Percentiles rank a stretch among this genome's conserved stretches.
phyloP scores from a whole-genome alignment of 2,329 filamentous ascomycete species.

The Trichophaea hybrida region DNA sequence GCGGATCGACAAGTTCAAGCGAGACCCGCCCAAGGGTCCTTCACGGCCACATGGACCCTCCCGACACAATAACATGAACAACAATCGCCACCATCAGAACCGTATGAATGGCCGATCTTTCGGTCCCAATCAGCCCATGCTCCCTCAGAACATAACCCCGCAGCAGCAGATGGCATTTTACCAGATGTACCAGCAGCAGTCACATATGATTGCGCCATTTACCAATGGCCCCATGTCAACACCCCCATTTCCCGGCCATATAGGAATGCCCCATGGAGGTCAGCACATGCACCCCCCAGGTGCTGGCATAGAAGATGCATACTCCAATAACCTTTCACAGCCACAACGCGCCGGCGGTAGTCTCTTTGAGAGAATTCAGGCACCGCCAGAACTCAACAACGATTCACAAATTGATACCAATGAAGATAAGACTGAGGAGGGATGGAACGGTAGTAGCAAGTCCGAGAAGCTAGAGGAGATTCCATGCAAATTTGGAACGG shows the following conservation, averaged over 20 bases:
- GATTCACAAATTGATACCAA: conserved; percentile 7
- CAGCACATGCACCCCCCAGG: conserved; percentile 13
- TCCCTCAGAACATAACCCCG: conserved; percentile 39
- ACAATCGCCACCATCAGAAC: conserved; percentile 30
- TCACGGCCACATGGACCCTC: conserved; percentile 37
- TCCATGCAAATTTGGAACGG: conserved; percentile 74
- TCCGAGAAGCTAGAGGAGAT: conserved; percentile 25
- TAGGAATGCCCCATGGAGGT: neutral
- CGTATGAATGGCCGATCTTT: conserved; percentile 37
- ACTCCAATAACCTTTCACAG: conserved; percentile 20
- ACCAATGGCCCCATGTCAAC: conserved; percentile 9
- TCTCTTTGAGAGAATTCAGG: conserved; percentile 21
- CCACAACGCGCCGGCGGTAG: conserved; percentile 15
- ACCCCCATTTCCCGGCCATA: conserved; percentile 9
- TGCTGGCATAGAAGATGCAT: conserved; percentile 18
- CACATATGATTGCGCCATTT: conserved; percentile 54
- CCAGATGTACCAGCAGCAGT: conserved; percentile 71
- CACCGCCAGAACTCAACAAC: conserved; percentile 10
- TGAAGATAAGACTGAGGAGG: conserved; percentile 29
- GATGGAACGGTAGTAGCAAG: conserved; percentile 25
- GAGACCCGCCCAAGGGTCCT: conserved; percentile 58
- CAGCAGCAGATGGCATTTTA: conserved; percentile 61
- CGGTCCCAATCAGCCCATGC: conserved; percentile 35
- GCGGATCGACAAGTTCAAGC: conserved; percentile 64
- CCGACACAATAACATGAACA: conserved; percentile 38